Base-by-base conservation (phyloP, 2,329 filamentous ascomycete species). In the Pseudonectria buxi region DNA sequence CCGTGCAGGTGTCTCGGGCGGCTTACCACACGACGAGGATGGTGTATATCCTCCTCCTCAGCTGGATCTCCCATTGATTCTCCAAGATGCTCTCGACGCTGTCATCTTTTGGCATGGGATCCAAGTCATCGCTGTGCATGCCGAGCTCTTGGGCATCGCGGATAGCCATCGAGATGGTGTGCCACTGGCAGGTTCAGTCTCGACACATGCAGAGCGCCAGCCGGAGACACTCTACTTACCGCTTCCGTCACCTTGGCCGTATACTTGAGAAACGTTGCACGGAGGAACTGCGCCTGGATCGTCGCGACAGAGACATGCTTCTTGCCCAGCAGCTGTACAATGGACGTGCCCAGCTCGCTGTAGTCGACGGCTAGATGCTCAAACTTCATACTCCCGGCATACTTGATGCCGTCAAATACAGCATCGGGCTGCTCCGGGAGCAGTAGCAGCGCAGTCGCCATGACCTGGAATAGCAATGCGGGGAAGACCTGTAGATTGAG, bases 111-210 rank as follows among this genome's bases (percentile, higher is more conserved):
- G 71, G 68, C 32, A 67, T 66, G 0, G 72, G 72, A 43, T 77
- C 72, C 18, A 69, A 56, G 25, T 59, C 64, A 42, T 74, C 69
- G 10, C 69, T 65, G 44, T 81, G 71, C 47, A 81, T 59, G 10
- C 76, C 77, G 27, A 81, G 68, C 45, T 80, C 76, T 50, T 81
- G 76, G 0, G 74, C 77, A 50, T 81, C 76, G 27, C 74, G 63
- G 36, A 81, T 78, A 1, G 72, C 69, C 14, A 67, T 64, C 1
- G 72, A 71, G 22, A 81, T 62, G 2, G 66, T 64, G 49, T 77
- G 72, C 71, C 72, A 76, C 69, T 74, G 33, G 15, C 5, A 41
- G 14, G 16, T 26, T 40, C 24, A 40, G 40, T 32, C 13, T 10
- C 14, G n/a, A n/a, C n/a, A n/a, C n/a, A n/a, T n/a, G n/a, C n/a